Conservation (phyloP, 2,329 filamentous ascomycete genomes). For the Cladophialophora carrionii region DNA sequence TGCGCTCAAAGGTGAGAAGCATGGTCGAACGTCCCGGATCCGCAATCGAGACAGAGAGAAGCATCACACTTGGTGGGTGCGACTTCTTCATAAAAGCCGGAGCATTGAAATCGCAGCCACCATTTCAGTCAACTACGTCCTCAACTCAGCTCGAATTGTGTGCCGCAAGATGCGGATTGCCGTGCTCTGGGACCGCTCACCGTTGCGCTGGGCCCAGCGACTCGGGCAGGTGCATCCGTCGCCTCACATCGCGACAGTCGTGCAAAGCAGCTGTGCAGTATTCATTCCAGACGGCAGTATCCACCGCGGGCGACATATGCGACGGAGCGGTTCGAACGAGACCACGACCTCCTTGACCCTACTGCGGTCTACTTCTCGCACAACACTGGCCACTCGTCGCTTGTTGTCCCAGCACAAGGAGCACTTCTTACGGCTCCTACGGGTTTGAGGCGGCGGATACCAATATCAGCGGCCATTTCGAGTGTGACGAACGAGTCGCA, state of each 20-base stretch:
- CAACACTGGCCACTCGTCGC: not conserved
- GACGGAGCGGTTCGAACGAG: slow-evolving; percentile 9
- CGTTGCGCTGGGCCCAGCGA: slow-evolving; percentile 28
- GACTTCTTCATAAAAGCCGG: slow-evolving; percentile 20
- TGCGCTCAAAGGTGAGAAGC: slow-evolving; percentile 12
- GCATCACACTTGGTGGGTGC: not conserved
- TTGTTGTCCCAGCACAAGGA: not conserved
- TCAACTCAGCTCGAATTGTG: slow-evolving; percentile 13
- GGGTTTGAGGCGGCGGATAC: not conserved
- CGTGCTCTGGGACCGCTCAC: slow-evolving; percentile 25
- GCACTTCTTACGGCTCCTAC: not conserved
- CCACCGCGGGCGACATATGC: slow-evolving; percentile 2
- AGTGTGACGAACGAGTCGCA: not conserved
- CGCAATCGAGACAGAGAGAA: not conserved
- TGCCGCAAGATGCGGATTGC: slow-evolving; percentile 21
- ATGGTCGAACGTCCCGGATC: slow-evolving; percentile 12
- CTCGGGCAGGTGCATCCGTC: slow-evolving; percentile 34
- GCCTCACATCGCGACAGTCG: slow-evolving; percentile 25
- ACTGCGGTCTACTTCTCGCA: slow-evolving; percentile 12
- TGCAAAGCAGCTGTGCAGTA: slow-evolving; percentile 17
- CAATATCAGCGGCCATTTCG: not conserved
- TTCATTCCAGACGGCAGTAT: not conserved
- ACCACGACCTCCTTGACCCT: slow-evolving; percentile 11
- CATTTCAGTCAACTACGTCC: not conserved
- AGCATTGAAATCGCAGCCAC: slow-evolving; percentile 12